Evolutionary conservation across 108 stramenopile species (phyloP), one percentile per base, ranked within the genome.

Genomic region (Cyclotella distinguenda): DNA sequence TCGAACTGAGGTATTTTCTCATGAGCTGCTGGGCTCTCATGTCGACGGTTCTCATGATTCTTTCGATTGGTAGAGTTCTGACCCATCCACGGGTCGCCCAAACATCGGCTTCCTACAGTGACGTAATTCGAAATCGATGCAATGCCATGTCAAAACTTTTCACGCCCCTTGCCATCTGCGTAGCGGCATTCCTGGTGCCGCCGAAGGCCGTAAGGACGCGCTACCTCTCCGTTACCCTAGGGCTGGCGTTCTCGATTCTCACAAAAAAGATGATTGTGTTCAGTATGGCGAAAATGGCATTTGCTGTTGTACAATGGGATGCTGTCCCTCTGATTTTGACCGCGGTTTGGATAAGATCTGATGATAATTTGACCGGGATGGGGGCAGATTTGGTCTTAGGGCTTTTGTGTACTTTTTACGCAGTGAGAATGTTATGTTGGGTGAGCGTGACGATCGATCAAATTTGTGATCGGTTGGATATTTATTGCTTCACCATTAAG

Each of bases 201-300:
- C 56, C 70, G 15, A 36, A 44, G 12, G 50, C 23, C 13, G 55
- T 77, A 36, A 62, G 72, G 43, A 68, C 79, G 15, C 55, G 87
- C 8, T 79, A 70, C 28, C 59, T 85, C 1, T 73, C 70, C 15
- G 66, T 88, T 2, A 54, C 78, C 11, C 42, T 82, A 32, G 92
- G 92, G 11, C 53, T 88, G 32, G 68, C 71, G 11, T 83, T 82
- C 48, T 90, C 86, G 10, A 70, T 85, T 43, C 48, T 93, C 1
- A 94, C 89, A 9, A 90, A 87, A 66, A 94, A 94, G 59, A 86
- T 88, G 74, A 90, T 93, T 70, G 80, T 87, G 13, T 93, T 81
- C 68, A 75, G 73, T 42, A 93, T 93, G 92, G 89, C 92, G 1
- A 79, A 79, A 50, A 88, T 88, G 87, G 56, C 89, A 8, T 90